Conservation (phyloP, 345 rosid genomes). For the Eucalyptus decipiens region DNA sequence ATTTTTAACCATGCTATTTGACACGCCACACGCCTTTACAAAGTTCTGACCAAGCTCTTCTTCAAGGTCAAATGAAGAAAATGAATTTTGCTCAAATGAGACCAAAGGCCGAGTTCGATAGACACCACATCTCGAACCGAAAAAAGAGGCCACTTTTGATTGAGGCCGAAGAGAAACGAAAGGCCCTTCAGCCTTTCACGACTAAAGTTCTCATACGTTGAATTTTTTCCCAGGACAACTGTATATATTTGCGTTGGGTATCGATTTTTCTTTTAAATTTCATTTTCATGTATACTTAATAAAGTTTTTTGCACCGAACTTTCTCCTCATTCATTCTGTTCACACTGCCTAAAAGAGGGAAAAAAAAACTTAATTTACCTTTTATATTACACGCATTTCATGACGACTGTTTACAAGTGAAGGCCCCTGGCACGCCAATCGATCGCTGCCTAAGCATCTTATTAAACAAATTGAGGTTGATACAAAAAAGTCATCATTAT, state of each 20-base stretch:
- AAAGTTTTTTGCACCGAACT: neutral
- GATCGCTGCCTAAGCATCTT: neutral
- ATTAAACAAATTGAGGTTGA: neutral
- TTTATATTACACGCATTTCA: neutral
- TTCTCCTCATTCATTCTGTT: neutral
- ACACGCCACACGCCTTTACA: neutral
- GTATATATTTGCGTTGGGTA: neutral
- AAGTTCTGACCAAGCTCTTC: neutral
- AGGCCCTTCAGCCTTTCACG: neutral
- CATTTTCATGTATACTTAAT: neutral
- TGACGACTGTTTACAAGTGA: neutral
- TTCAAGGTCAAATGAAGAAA: neutral
- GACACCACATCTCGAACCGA: neutral
- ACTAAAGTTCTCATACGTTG: neutral
- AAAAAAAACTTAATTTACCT: neutral
- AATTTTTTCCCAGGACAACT: neutral
- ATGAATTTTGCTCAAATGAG: neutral
- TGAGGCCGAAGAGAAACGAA: neutral
- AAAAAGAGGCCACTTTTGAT: neutral
- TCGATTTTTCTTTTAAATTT: neutral
- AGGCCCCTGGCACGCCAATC: neutral
- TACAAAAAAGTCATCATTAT: neutral
- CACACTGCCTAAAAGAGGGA: neutral
- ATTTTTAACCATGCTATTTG: neutral
- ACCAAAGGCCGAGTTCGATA: neutral